A percentile compares a stretch with the other conserved stretches of the same genome.
Conservation (phyloP, 495 filamentous ascomycete species). For the Aspergillus steynii region DNA sequence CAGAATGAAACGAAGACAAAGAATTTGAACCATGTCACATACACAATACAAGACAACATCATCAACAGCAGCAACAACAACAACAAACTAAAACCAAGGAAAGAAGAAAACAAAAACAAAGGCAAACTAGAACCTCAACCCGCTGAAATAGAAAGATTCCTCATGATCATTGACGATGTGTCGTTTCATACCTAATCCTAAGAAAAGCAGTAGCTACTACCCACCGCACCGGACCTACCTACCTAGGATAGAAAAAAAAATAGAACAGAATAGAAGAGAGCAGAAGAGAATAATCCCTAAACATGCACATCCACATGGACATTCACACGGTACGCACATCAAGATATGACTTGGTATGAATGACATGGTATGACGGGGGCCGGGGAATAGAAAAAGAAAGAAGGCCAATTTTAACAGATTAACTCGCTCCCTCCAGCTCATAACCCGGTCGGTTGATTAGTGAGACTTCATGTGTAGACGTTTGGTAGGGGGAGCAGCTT, state of each 20-base stretch:
- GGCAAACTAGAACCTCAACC: not conserved
- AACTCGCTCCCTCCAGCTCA: not conserved
- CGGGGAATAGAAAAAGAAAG: too few relatives aligned
- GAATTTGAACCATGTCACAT: not conserved
- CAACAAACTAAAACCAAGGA: not conserved
- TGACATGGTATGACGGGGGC: not conserved
- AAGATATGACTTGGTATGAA: not conserved
- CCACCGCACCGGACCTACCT: not conserved
- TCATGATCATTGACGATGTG: not conserved
- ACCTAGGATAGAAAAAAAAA: not conserved
- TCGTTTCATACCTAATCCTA: not conserved
- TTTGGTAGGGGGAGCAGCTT: constrained; percentile 49
- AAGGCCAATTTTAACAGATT: not conserved
- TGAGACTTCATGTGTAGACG: constrained; percentile 21
- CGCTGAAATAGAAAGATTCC: not conserved
- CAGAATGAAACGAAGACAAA: not conserved
- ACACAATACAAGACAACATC: not conserved
- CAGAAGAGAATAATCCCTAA: too few relatives aligned
- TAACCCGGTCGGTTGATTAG: not conserved
- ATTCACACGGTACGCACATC: too few relatives aligned
- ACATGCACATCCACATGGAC: too few relatives aligned
- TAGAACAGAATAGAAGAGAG: too few relatives aligned
- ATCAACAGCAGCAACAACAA: not conserved
- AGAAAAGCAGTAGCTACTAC: not conserved
- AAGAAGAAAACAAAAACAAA: not conserved